These are phyloP conservation scores for Aspergillus vadensis DNA, from an alignment of 2,329 filamentous ascomycete genomes.

Conservation along the genomic window DNA sequence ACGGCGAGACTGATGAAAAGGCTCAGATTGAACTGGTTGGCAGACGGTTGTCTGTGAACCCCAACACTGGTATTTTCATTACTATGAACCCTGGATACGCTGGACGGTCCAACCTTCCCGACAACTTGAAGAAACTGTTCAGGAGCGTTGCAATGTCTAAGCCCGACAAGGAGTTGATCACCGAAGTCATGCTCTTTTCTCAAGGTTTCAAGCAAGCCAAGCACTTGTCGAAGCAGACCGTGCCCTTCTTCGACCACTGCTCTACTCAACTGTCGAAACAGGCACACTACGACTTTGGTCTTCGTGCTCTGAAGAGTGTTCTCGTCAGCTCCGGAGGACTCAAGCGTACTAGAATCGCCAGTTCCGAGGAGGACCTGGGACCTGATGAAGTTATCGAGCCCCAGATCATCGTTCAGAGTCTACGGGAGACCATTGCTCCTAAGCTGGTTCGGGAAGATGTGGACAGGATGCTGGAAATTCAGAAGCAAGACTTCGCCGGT, in stretches of 20 bases:
- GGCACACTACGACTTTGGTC: slow-evolving; percentile 97
- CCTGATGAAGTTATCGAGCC: slow-evolving; percentile 80
- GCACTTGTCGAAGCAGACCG: slow-evolving; percentile 87
- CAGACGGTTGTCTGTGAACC: slow-evolving; percentile 83
- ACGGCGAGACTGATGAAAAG: slow-evolving; percentile 76
- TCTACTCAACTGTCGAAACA: slow-evolving; percentile 82
- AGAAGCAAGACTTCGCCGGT: slow-evolving; percentile 84
- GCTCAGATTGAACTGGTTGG: slow-evolving; percentile 93
- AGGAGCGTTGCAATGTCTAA: slow-evolving; percentile 99
- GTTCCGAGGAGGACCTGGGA: slow-evolving; percentile 57
- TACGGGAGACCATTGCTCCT: slow-evolving; percentile 96
- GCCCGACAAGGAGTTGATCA: slow-evolving; percentile 98
- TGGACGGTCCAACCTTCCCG: slow-evolving; percentile 93
- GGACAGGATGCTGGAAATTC: slow-evolving; percentile 80
- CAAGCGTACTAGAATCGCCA: slow-evolving; percentile 77
- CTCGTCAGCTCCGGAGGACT: slow-evolving; percentile 95
- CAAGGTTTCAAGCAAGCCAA: slow-evolving; percentile 98
- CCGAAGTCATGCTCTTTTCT: slow-evolving; percentile 99
- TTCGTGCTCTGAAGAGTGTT: slow-evolving; percentile 97
- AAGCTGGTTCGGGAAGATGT: slow-evolving; percentile 95
- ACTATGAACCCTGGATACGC: slow-evolving; percentile 99
- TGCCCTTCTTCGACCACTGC: slow-evolving; percentile 97
- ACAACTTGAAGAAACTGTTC: slow-evolving; percentile 99
- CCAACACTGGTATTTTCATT: slow-evolving; percentile 97
- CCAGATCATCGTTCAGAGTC: slow-evolving; percentile 97